These are phyloP conservation scores for Vachellia collinsii DNA, from an alignment of 306 rosid genomes.

Conservation along the genomic window DNA sequence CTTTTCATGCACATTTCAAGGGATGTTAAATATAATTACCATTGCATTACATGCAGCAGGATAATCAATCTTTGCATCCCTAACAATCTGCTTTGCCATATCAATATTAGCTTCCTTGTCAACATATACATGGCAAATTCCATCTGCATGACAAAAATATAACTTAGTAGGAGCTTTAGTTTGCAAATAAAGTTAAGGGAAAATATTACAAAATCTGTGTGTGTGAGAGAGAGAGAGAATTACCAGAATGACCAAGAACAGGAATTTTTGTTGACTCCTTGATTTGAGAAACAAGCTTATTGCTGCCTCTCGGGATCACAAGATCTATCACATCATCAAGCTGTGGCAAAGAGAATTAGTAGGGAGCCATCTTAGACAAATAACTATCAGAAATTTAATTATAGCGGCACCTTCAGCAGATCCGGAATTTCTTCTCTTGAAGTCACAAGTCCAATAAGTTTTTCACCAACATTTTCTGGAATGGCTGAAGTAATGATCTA, in stretches of 20 bases:
- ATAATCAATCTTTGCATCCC: slow-evolving; percentile 80
- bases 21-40: slow-evolving; percentile 52
- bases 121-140: slow-evolving; percentile 80
- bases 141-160: slow-evolving; percentile 61
- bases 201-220: background rate
- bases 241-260: slow-evolving; percentile 95
- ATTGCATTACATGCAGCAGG: slow-evolving; percentile 87
- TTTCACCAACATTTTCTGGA: slow-evolving; percentile 66
- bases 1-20: background rate
- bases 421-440: slow-evolving; percentile 90
- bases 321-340: slow-evolving; percentile 95
- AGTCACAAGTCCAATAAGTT: slow-evolving; percentile 86
- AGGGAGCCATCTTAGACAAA: slow-evolving; percentile 21
- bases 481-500: slow-evolving; percentile 81
- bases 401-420: slow-evolving; percentile 71
- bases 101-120: slow-evolving; percentile 78
- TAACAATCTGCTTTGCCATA: slow-evolving; percentile 75
- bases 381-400: slow-evolving; percentile 20
- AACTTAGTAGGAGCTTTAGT: slow-evolving; percentile 32
- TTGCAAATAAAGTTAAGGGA: slow-evolving; percentile 10
- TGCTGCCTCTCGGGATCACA: slow-evolving; percentile 95
- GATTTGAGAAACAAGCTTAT: slow-evolving; percentile 83
- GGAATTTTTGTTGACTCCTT: slow-evolving; percentile 91
- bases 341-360: slow-evolving; percentile 53
- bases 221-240: slow-evolving; percentile 14